Evolutionary conservation across 495 filamentous ascomycete species (phyloP).

Genomic region (Ramalina peruviana): DNA sequence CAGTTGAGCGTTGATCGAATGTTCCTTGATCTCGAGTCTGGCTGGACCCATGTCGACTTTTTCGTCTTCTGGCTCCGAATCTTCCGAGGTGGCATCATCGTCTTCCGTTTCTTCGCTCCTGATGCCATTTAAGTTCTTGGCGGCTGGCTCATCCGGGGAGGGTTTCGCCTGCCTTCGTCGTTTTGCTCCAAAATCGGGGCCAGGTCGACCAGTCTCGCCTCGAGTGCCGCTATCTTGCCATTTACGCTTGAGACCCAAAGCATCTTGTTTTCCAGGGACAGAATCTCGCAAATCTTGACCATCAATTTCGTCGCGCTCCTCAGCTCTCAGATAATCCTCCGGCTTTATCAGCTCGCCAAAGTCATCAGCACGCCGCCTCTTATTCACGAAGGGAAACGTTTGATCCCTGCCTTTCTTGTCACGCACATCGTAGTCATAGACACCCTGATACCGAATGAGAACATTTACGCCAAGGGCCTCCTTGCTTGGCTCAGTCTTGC

Average conservation of each 20-base stretch:
- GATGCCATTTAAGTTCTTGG: slow-evolving; percentile 11
- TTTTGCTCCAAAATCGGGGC: slow-evolving; percentile 28
- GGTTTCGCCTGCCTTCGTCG: slow-evolving; percentile 30
- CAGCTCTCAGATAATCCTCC: slow-evolving; percentile 86
- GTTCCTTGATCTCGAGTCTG: slow-evolving; percentile 49
- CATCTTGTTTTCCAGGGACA: slow-evolving; percentile 36
- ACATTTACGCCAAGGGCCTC: slow-evolving; percentile 85
- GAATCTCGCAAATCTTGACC: slow-evolving; percentile 36
- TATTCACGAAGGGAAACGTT: slow-evolving; percentile 78
- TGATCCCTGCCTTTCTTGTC: slow-evolving; percentile 85
- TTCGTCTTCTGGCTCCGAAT: slow-evolving; percentile 34
- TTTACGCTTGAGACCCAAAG: slow-evolving; percentile 82
- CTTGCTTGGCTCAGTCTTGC: slow-evolving; percentile 68
- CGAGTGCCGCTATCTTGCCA: slow-evolving; percentile 56
- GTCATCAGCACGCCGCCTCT: slow-evolving; percentile 70
- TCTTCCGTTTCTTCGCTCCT: slow-evolving; percentile 27
- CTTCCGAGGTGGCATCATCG: slow-evolving; percentile 31
- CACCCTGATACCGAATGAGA: slow-evolving; percentile 69
- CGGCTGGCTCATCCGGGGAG: slow-evolving; percentile 22
- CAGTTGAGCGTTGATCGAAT: slow-evolving; percentile 50
- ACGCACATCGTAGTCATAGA: slow-evolving; percentile 87
- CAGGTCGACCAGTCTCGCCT: slow-evolving; percentile 24
- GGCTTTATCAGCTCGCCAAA: slow-evolving; percentile 87
- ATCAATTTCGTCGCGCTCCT: slow-evolving; percentile 78
- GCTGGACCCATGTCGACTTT: slow-evolving; percentile 48